Evolutionary conservation across 345 rosid genomes (phyloP).

Genomic region (Toxicodendron radicans): DNA sequence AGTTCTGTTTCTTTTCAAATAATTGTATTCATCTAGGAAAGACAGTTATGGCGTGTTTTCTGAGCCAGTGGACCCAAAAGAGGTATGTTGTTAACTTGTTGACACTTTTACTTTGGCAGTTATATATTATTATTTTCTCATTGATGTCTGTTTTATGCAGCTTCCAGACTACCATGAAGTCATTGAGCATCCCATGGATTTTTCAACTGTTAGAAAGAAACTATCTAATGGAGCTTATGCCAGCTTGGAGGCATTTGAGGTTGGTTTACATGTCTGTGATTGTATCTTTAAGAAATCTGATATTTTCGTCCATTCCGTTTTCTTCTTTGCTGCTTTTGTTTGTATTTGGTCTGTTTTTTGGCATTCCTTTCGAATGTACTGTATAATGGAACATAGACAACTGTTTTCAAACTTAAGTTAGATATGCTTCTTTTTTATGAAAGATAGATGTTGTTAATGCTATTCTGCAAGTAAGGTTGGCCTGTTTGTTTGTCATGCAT

Average conservation of each 20-base stretch:
- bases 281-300: background rate
- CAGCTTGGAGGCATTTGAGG: conserved; percentile 85
- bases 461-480: background rate
- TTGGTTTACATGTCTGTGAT: conserved; percentile 28
- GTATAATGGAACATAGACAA: background rate
- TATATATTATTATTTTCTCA: background rate
- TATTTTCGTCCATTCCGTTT: background rate
- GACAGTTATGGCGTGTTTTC: conserved; percentile 69
- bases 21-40: conserved; percentile 46
- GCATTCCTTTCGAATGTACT: background rate
- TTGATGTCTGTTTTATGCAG: conserved; percentile 40
- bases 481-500: background rate
- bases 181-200: conserved; percentile 88
- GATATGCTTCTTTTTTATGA: conserved; percentile 9
- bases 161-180: conserved; percentile 87
- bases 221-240: conserved; percentile 54
- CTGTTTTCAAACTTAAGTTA: background rate
- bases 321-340: background rate
- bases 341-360: background rate
- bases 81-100: conserved; percentile 38
- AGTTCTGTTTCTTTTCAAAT: conserved; percentile 18
- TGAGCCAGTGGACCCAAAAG: conserved; percentile 72
- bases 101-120: conserved; percentile 14
- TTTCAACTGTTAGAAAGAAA: conserved; percentile 66
- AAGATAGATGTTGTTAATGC: background rate